Evolutionary conservation across 441 rosid genomes (phyloP), one percentile per base, ranked within the genome.

Genomic region (Hypseocharis bilobata): DNA sequence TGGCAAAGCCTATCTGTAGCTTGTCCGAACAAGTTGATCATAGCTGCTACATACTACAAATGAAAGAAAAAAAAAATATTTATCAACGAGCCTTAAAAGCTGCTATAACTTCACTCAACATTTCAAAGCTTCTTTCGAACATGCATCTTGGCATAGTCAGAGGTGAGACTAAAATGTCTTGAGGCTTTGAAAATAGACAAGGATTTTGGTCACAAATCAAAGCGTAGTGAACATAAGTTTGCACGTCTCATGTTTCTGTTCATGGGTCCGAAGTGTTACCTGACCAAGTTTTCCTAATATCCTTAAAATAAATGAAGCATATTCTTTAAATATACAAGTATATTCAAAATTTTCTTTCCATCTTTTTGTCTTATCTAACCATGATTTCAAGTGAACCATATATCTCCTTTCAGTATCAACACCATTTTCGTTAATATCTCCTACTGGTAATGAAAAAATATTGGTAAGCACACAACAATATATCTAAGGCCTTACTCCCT

Each of bases 1-100:
- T 76, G 70, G 71, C 98, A 90, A 71, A 93, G 98, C 83, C 95
- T 86, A 66, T 88, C 82, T n/a, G 97, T 81, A 70, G 95, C 95
- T 83, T 85, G 76, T 69, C 92, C 96, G 62, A 93, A 93, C 70
- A 93, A 77, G 72, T 79, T 73, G 67, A 93, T 84, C 98, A 93
- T 93, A 68, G 96, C 95, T 27, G 93, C 85, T 59, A 93, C 97
- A 77, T 87, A 93, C 98, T 93, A 77, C 71, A 75, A 62, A 64
- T 67, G 27, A 64, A 70, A 62, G n/a, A 34, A 38, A 62, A 62
- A 27, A 28, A 62, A 23, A 38, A 45, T 58, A 72, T 14, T n/a
- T n/a, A 66, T 54, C 66, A 74, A 44, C 51, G 27, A 64, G n/a
- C 13, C 60, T 25, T 14, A 14, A 26, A 25, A 16, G 59, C 3